Percentiles rank a stretch among this genome's conserved stretches.
These are phyloP conservation scores for Colletotrichum graminicola DNA, from an alignment of 2,329 filamentous ascomycete species.

Conservation along the genomic window DNA sequence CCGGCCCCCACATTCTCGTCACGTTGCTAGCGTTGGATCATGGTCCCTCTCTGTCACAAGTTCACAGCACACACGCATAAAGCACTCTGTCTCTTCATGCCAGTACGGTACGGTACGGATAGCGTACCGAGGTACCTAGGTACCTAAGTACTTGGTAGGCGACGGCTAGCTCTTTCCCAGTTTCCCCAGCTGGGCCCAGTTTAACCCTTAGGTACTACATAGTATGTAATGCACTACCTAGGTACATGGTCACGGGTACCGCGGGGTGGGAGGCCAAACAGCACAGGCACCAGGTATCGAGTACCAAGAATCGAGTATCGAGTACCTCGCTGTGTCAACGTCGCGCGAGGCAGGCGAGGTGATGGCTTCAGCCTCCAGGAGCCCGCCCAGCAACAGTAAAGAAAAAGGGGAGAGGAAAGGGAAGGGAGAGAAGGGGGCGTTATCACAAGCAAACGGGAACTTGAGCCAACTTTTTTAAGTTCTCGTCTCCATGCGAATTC, in stretches of 20 bases:
- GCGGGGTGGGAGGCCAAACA: not conserved
- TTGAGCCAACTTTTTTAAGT: conserved; percentile 24
- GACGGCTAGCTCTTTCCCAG: not conserved
- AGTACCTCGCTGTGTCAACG: not conserved
- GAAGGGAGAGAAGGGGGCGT: not conserved
- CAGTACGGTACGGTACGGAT: not conserved
- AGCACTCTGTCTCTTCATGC: not conserved
- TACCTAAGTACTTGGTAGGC: no score
- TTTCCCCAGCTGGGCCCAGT: no score
- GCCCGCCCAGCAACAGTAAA: not conserved
- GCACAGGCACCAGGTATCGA: not conserved
- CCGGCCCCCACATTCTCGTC: conserved; percentile 11
- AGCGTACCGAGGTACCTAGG: not conserved
- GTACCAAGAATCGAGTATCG: not conserved
- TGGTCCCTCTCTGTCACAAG: not conserved
- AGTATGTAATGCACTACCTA: no score
- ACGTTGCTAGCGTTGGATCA: not conserved
- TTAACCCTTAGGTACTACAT: no score
- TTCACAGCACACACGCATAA: not conserved
- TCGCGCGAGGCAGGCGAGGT: conserved; percentile 16
- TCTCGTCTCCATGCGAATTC: not conserved
- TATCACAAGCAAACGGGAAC: conserved; percentile 34
- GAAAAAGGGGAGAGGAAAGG: not conserved
- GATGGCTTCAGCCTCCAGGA: conserved; percentile 20
- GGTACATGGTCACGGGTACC: not conserved